Percentiles rank a stretch among this genome's conserved stretches.
Conservation (phyloP, 176 grass and related monocot species). For the Ananas comosus region DNA sequence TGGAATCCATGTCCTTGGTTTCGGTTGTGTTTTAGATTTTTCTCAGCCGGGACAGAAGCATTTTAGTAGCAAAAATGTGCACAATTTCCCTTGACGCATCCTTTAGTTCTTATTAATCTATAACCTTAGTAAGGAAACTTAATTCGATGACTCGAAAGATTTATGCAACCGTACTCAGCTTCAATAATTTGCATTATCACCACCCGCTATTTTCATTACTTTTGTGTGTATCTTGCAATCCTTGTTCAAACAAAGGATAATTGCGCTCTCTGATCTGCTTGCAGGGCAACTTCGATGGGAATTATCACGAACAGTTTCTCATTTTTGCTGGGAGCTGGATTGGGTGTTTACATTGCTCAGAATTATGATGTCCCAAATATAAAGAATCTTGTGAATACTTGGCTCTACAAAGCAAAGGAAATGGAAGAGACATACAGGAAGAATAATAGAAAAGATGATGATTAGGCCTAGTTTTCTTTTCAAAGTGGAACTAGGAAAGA, state of each 20-base stretch:
- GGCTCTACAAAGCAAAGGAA: slow-evolving; percentile 36
- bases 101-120: no score
- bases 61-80: no score
- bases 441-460: slow-evolving; percentile 22
- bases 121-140: no score
- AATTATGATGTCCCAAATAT: slow-evolving; percentile 74
- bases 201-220: background rate
- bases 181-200: background rate
- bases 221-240: background rate
- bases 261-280: background rate
- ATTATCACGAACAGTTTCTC: slow-evolving; percentile 55
- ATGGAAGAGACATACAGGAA: slow-evolving; percentile 43
- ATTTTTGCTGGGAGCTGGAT: slow-evolving; percentile 39
- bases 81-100: no score
- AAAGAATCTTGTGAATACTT: slow-evolving; percentile 20
- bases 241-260: background rate
- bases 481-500: no score
- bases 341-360: slow-evolving; percentile 72
- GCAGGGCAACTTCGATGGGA: slow-evolving; percentile 40
- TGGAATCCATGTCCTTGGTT: no score
- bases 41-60: no score
- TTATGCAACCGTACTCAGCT: background rate
- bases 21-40: no score
- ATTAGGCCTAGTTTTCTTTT: slow-evolving; percentile 4
- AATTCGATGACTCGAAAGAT: no score